Evolutionary conservation across 73 alveolate genomes (phyloP).

Genomic region (Symbiodinium pilosum): DNA sequence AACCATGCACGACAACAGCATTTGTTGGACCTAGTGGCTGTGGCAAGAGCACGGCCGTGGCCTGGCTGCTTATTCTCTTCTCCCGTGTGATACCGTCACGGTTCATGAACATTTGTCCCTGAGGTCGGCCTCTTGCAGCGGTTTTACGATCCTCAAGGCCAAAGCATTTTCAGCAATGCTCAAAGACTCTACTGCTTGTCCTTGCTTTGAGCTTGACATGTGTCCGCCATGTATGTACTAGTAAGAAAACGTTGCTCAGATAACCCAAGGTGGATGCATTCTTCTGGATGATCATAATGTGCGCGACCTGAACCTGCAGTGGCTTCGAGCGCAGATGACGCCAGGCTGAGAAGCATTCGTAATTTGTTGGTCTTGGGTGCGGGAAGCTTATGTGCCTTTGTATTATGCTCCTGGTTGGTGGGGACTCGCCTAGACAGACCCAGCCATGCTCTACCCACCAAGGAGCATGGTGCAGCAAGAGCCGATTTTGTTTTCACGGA

Average conservation of each 20-base stretch:
- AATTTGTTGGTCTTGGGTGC: not conserved
- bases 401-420: not conserved
- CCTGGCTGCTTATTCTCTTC: not conserved
- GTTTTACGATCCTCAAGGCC: constrained; percentile 64
- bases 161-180: not conserved
- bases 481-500: constrained; percentile 96
- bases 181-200: too few relatives aligned
- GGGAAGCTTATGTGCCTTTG: not conserved
- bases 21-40: constrained; percentile 93
- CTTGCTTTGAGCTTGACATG: too few relatives aligned
- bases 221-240: too few relatives aligned
- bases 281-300: constrained; percentile 69
- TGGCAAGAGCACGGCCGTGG: constrained; percentile 56
- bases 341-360: too few relatives aligned
- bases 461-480: constrained; percentile 97
- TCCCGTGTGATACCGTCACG: too few relatives aligned
- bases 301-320: constrained; percentile 20
- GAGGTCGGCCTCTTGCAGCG: constrained; percentile 72
- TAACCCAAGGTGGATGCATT: constrained; percentile 36
- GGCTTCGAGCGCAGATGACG: constrained; percentile 79
- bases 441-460: not conserved
- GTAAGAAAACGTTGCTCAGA: too few relatives aligned
- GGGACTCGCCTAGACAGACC: not conserved
- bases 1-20: constrained; percentile 69
- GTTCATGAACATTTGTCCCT: too few relatives aligned